These are phyloP conservation scores for Yarrowia sp. DNA, from an alignment of 805 yeast genomes.

Conservation along the genomic window DNA sequence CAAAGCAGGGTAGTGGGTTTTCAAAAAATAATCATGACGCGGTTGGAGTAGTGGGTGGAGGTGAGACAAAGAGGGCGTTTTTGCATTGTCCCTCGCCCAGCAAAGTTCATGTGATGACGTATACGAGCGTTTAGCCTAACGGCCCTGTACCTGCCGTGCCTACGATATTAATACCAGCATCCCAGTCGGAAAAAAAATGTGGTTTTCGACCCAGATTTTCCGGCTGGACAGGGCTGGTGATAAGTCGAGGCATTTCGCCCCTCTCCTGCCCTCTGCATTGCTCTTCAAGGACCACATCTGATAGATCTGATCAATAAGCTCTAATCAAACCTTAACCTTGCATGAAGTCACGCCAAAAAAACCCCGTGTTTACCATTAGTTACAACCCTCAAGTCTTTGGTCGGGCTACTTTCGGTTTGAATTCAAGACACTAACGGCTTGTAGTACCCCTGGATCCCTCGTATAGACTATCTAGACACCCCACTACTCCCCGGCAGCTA, in stretches of 20 bases:
- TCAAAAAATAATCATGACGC: background rate
- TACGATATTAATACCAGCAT: background rate
- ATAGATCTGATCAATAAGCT: background rate
- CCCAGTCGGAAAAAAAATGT: background rate
- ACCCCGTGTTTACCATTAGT: too few species aligned
- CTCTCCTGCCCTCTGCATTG: background rate
- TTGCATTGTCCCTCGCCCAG: background rate
- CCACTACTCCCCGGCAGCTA: too few species aligned
- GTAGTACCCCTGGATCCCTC: too few species aligned
- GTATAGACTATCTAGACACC: too few species aligned
- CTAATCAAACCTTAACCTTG: background rate
- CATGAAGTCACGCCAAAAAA: background rate
- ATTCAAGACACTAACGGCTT: too few species aligned
- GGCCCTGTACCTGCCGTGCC: background rate
- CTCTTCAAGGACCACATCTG: background rate
- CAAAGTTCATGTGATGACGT: slow-evolving; percentile 5
- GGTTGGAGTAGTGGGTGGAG: background rate
- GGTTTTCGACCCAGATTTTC: background rate
- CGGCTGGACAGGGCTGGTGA: background rate
- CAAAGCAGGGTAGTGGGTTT: background rate
- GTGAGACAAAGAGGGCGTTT: background rate
- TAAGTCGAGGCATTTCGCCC: background rate
- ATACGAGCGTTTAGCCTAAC: slow-evolving; percentile 9
- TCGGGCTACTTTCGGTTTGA: background rate
- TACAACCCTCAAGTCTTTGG: background rate